Conservation (phyloP, 768 basidiomycete genomes). For the Tulasnella calospora region DNA sequence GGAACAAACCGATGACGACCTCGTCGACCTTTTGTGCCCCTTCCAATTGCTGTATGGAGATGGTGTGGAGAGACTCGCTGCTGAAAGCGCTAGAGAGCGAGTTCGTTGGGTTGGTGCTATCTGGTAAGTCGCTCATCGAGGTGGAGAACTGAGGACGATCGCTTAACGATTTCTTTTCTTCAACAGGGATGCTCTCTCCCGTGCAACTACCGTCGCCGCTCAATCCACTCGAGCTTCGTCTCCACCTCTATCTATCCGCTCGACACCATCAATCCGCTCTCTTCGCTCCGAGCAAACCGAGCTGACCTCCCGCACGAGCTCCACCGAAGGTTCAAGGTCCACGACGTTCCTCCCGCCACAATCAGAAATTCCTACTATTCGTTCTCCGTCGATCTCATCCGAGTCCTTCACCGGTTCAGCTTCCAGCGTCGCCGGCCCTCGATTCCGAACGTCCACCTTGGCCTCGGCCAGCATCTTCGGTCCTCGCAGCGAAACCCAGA, state of each 20-base stretch:
- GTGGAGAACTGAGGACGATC: not conserved
- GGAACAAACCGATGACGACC: conserved; percentile 34
- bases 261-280: conserved; percentile 65
- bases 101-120: conserved; percentile 89
- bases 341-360: conserved; percentile 26
- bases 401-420: conserved; percentile 37
- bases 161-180: not conserved
- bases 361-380: conserved; percentile 21
- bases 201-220: conserved; percentile 37
- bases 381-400: conserved; percentile 32
- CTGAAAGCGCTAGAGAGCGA: conserved; percentile 81
- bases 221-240: conserved; percentile 22
- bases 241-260: conserved; percentile 54
- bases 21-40: conserved; percentile 75
- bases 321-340: conserved; percentile 22
- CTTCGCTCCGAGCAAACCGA: conserved; percentile 64
- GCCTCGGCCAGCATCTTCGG: not conserved
- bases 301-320: conserved; percentile 3
- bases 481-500: not conserved
- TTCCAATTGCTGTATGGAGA: conserved; percentile 89
- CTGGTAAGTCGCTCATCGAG: conserved; percentile 52
- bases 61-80: conserved; percentile 80
- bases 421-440: not conserved
- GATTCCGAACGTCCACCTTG: not conserved
- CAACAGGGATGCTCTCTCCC: conserved; percentile 72